A percentile compares a stretch with the other conserved stretches of the same genome.
Conservation (phyloP, 1,139 yeast species). For the Chernovozyma sophiae-reginae region DNA sequence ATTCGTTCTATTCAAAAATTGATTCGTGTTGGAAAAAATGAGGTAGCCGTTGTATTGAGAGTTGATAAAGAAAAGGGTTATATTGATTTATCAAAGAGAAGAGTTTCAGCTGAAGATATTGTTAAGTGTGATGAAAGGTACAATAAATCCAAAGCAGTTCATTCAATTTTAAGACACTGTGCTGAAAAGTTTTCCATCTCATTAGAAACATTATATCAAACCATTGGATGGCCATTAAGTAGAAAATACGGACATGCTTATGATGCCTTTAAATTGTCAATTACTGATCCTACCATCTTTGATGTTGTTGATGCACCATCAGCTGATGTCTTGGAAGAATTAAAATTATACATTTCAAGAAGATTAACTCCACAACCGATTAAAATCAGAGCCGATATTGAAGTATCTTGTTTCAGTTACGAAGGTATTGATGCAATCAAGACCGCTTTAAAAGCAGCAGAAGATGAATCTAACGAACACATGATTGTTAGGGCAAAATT, state of each 20-base stretch:
- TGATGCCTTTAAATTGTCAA: conserved; percentile 94
- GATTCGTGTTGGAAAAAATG: conserved; percentile 97
- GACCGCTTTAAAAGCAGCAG: conserved; percentile 83
- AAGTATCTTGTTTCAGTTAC: conserved; percentile 93
- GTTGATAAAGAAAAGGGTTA: conserved; percentile 98
- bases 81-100: conserved; percentile 94
- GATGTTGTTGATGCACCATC: conserved; percentile 76
- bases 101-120: conserved; percentile 97
- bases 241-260: conserved; percentile 95
- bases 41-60: conserved; percentile 97
- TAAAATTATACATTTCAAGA: conserved; percentile 80
- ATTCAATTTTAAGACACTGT: conserved; percentile 94
- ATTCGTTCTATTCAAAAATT: conserved; percentile 95
- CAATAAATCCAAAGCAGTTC: conserved; percentile 95
- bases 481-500: conserved; percentile 87
- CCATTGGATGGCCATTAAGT: conserved; percentile 97
- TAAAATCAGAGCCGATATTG: conserved; percentile 95
- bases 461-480: conserved; percentile 74
- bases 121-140: conserved; percentile 96
- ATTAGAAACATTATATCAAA: conserved; percentile 78
- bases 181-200: conserved; percentile 93
- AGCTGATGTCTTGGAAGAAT: conserved; percentile 69
- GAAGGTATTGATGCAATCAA: conserved; percentile 98
- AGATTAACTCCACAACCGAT: conserved; percentile 97
- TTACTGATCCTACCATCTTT: conserved; percentile 86